These are phyloP conservation scores for Vaccinium vitisidaea DNA, from an alignment of 148 eudicot species.

Conservation along the genomic window DNA sequence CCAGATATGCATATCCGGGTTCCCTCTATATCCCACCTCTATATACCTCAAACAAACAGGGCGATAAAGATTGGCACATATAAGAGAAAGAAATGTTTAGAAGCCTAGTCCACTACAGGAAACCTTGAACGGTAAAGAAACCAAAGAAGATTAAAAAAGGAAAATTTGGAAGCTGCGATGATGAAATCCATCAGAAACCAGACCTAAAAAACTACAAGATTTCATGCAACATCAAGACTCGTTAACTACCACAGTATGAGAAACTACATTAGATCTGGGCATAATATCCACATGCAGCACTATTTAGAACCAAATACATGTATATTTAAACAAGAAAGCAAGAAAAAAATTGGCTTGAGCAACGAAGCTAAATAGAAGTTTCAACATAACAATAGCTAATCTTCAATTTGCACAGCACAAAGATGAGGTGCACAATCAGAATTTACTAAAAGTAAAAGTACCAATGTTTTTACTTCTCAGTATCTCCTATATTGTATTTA, in stretches of 20 bases:
- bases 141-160: not conserved
- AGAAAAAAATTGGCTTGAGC: too few species aligned
- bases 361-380: too few species aligned
- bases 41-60: too few species aligned
- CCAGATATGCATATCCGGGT: too few species aligned
- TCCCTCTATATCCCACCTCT: too few species aligned
- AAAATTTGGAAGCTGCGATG: not conserved
- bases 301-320: not conserved
- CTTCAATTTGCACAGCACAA: too few species aligned
- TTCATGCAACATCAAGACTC: not conserved
- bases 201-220: not conserved
- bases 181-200: conserved; percentile 1
- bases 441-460: too few species aligned
- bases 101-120: not conserved
- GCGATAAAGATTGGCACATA: not conserved
- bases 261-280: not conserved
- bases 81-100: not conserved
- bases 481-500: too few species aligned
- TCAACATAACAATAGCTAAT: too few species aligned
- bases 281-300: not conserved
- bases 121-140: not conserved
- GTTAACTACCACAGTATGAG: not conserved
- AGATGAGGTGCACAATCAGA: too few species aligned
- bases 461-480: too few species aligned
- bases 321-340: not conserved